A percentile compares a stretch with the other conserved stretches of the same genome.
These are phyloP conservation scores for Leishmania major DNA, from an alignment of 208 protist genomes.

Conservation along the genomic window DNA sequence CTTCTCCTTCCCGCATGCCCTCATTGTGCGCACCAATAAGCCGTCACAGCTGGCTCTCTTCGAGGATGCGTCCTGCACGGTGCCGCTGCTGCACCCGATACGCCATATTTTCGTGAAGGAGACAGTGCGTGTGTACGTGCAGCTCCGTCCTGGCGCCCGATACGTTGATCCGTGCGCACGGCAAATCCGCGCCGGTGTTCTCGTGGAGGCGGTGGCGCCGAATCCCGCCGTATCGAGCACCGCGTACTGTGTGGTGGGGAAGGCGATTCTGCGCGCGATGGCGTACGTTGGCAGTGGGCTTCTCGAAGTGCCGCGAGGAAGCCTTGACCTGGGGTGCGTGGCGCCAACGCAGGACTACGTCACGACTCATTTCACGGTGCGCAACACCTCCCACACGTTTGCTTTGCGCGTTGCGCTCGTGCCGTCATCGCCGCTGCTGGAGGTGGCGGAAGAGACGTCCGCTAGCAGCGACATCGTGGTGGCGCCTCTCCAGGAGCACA, in stretches of 20 bases:
- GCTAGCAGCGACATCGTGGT: conserved; percentile 36
- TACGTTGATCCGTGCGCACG: conserved; percentile 44
- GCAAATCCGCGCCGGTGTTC: conserved; percentile 59
- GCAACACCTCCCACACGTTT: conserved; percentile 75
- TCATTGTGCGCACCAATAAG: conserved; percentile 78
- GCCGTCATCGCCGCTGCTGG: conserved; percentile 35
- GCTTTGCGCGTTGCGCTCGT: conserved; percentile 41
- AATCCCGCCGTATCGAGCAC: conserved; percentile 36
- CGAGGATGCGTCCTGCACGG: conserved; percentile 72
- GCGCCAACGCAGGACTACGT: conserved; percentile 34
- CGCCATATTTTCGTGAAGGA: conserved; percentile 58
- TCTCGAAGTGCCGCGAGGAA: conserved; percentile 36
- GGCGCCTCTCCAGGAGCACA: conserved; percentile 42
- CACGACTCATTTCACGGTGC: conserved; percentile 41
- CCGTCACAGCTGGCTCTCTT: conserved; percentile 76
- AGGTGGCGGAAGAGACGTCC: conserved; percentile 29
- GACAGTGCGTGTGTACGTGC: conserved; percentile 75
- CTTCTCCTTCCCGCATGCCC: conserved; percentile 58
- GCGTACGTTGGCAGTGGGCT: conserved; percentile 62
- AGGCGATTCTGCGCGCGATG: conserved; percentile 43
- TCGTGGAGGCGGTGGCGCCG: conserved; percentile 68
- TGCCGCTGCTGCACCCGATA: conserved; percentile 62
- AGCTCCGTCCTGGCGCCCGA: conserved; percentile 61
- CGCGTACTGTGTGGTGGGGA: conserved; percentile 50
- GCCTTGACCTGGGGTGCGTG: conserved; percentile 60